Conservation (phyloP, 2,329 filamentous ascomycete genomes). For the Coniosporium tulheliwenetii region DNA sequence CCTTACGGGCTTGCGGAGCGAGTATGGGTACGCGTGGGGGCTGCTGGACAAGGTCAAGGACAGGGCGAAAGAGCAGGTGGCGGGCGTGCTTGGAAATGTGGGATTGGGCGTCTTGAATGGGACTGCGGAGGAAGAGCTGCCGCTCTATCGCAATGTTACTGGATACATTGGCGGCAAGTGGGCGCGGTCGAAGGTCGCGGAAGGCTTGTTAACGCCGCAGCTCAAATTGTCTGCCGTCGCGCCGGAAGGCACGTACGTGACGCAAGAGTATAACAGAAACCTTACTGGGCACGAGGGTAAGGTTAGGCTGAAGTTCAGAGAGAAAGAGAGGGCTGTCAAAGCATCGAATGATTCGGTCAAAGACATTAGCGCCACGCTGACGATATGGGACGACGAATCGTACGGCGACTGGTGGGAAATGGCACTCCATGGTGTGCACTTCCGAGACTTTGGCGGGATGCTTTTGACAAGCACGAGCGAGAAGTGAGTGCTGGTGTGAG, state of each 20-base stretch:
- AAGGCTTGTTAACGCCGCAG: slow-evolving; percentile 26
- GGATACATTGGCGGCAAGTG: slow-evolving; percentile 65
- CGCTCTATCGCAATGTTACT: slow-evolving; percentile 64
- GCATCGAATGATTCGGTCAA: slow-evolving; percentile 38
- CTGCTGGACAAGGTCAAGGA: slow-evolving; percentile 51
- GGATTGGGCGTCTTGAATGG: slow-evolving; percentile 14
- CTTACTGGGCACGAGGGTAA: slow-evolving; percentile 58
- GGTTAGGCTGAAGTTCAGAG: slow-evolving; percentile 52
- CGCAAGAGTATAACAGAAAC: slow-evolving; percentile 58
- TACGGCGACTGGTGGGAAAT: slow-evolving; percentile 66
- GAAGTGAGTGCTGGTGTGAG: slow-evolving; percentile 37
- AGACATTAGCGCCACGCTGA: slow-evolving; percentile 53
- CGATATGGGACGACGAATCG: slow-evolving; percentile 54
- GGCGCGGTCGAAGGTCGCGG: slow-evolving; percentile 41
- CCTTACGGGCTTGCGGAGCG: slow-evolving; percentile 59
- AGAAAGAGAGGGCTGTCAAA: slow-evolving; percentile 25
- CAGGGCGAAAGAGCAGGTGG: slow-evolving; percentile 43
- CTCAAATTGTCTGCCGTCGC: slow-evolving; percentile 40
- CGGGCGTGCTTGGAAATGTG: slow-evolving; percentile 21
- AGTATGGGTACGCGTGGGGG: slow-evolving; percentile 67
- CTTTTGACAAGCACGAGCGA: slow-evolving; percentile 82
- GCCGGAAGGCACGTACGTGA: slow-evolving; percentile 50
- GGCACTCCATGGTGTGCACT: slow-evolving; percentile 71
- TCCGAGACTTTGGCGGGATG: slow-evolving; percentile 62
- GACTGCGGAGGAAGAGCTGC: slow-evolving; percentile 26